Percentiles rank a stretch among this genome's conserved stretches.
phyloP scores from a whole-genome alignment of 179 eudicot species.

The Patellifolia procumbens region DNA sequence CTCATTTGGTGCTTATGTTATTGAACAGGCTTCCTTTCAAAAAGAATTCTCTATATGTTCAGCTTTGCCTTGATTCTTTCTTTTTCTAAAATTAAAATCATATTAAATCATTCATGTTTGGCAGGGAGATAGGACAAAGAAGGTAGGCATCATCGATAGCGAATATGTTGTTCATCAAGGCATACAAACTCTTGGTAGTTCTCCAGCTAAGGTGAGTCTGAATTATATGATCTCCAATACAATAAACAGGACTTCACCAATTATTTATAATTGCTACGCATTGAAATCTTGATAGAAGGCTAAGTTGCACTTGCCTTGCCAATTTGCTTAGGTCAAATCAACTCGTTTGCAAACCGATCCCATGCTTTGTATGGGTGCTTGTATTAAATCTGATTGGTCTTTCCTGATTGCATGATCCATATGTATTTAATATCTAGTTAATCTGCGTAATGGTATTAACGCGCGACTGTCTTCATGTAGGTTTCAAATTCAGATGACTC shows the following conservation, averaged over 20 bases:
- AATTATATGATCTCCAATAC: not conserved
- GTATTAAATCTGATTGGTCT: not conserved
- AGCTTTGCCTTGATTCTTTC: not conserved
- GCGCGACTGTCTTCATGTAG: slow-evolving; percentile 38
- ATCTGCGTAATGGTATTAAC: no score
- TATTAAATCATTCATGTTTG: not conserved
- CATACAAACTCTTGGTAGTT: slow-evolving; percentile 80
- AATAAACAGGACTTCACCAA: not conserved
- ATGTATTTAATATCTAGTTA: not conserved
- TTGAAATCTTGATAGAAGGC: not conserved
- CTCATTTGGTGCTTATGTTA: not conserved
- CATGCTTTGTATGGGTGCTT: not conserved
- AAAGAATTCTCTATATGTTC: not conserved
- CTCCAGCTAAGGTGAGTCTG: slow-evolving; percentile 56
- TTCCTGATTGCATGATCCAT: not conserved
- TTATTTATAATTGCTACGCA: not conserved
- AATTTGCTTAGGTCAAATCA: not conserved
- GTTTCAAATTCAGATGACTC: slow-evolving; percentile 29
- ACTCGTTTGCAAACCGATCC: not conserved
- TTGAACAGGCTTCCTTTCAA: not conserved
- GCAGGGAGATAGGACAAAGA: slow-evolving; percentile 83
- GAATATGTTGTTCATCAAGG: slow-evolving; percentile 91
- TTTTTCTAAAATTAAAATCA: not conserved
- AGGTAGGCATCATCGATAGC: slow-evolving; percentile 85
- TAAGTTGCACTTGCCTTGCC: not conserved